These are phyloP conservation scores for Cystobasidium pallidum DNA, from an alignment of 1,284 basidiomycete genomes.

Conservation along the genomic window DNA sequence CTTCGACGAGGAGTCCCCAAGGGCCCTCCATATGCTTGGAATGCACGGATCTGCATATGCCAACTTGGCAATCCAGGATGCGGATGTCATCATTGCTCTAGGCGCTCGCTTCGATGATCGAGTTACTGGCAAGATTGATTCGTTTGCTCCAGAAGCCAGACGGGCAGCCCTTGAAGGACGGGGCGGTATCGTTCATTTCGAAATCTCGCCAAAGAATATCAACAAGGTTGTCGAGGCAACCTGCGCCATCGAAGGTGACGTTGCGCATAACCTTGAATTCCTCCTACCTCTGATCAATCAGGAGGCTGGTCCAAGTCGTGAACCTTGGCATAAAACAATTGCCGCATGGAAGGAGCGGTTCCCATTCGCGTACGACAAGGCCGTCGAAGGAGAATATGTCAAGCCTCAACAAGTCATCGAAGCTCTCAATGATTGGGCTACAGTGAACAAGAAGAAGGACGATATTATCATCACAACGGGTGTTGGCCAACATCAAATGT, in stretches of 20 bases:
- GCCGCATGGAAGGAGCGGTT: constrained; percentile 81
- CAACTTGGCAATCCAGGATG: constrained; percentile 95
- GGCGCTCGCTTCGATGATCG: constrained; percentile 97
- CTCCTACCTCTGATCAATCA: constrained; percentile 77
- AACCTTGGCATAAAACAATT: constrained; percentile 82
- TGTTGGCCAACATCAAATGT: constrained; percentile 99
- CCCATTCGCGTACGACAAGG: constrained; percentile 85
- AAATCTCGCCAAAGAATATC: constrained; percentile 97
- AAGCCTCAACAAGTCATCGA: constrained; percentile 98
- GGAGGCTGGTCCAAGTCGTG: constrained; percentile 60
- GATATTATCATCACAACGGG: constrained; percentile 88
- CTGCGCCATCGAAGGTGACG: constrained; percentile 92
- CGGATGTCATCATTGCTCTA: constrained; percentile 95
- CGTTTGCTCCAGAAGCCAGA: constrained; percentile 87
- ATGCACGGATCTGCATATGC: constrained; percentile 99
- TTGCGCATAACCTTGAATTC: constrained; percentile 76
- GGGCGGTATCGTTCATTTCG: constrained; percentile 98
- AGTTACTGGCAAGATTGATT: constrained; percentile 87
- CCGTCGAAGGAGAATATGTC: constrained; percentile 67
- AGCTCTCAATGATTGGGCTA: constrained; percentile 71
- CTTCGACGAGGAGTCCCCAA: constrained; percentile 84
- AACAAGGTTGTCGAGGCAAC: constrained; percentile 98
- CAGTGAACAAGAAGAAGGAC: constrained; percentile 76
- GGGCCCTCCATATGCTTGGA: constrained; percentile 94
- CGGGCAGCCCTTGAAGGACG: constrained; percentile 82